Base-by-base conservation (phyloP, 1,139 yeast genomes). In the Hyphopichia khmerensis region DNA sequence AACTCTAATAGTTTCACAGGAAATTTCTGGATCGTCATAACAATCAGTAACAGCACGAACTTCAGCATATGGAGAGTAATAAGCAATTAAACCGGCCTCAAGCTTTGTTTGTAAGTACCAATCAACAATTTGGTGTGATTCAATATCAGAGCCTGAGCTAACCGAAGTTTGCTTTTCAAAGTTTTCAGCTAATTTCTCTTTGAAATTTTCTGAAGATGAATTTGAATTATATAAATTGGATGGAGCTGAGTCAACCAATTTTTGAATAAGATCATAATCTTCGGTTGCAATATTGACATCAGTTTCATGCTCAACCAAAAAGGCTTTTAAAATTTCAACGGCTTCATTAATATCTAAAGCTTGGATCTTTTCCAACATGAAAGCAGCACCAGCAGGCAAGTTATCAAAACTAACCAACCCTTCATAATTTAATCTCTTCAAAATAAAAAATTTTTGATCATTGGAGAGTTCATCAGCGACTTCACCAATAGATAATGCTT, bases 61-160 rank as follows among this genome's bases (percentile, higher is more conserved):
- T 57, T 82, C 87, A 3, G 83, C 79, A 55, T 82, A 82, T 1
- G 85, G 84, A 1, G 85, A 80, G 56, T 73, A 76, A 53, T 64
- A 80, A 41, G 74, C 65, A 37, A 76, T 62, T 39, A 81, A 55
- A 24, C 70, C 72, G 2, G 82, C 83, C 40, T 69, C 67, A 19
- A 71, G 48, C 44, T 60, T 65, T 5, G 57, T 53, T 47, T 62
- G 62, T 36, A 72, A 58, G 17, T 58, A 57, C 56, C 66, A 64
- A 18, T 58, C 59, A 30, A 41, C 36, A 42, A 45, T 26, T 9
- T 26, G 13, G 10, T 7, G 5, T 9, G 19, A 40, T 16, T 23
- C 18, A 14, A 29, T n/a, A 29, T 29, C 32, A 29, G 15, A 6
- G 13, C 13, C 6, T 8, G 32, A 29, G 4, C 4, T 8, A 29